Percentiles rank a stretch among this genome's conserved stretches.
phyloP scores from a whole-genome alignment of 495 filamentous ascomycete genomes.

The Evernia prunastri region DNA sequence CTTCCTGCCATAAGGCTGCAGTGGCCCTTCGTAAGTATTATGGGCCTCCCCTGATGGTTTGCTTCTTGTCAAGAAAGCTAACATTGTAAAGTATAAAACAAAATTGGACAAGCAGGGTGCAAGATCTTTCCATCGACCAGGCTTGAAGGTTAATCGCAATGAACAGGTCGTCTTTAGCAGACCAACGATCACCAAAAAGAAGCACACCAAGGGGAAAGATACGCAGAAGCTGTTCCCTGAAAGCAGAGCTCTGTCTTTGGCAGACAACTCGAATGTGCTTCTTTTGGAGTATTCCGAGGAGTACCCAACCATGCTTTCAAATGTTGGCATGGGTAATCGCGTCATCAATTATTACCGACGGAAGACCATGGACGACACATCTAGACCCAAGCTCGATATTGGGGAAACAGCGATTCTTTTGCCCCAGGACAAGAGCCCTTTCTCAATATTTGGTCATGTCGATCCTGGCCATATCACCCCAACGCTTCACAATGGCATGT shows the following conservation, averaged over 20 bases:
- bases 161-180: constrained; percentile 52
- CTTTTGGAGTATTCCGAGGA: constrained; percentile 96
- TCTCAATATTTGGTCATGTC: constrained; percentile 88
- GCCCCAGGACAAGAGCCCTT: constrained; percentile 90
- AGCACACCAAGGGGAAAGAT: constrained; percentile 68
- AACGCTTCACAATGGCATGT: constrained; percentile 91
- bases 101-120: constrained; percentile 72
- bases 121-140: constrained; percentile 84
- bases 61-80: constrained; percentile 1
- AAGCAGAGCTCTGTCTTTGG: constrained; percentile 69
- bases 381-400: constrained; percentile 67
- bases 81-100: constrained; percentile 59
- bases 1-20: constrained; percentile 83
- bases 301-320: constrained; percentile 81
- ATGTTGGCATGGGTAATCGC: constrained; percentile 93
- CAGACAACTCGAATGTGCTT: constrained; percentile 78
- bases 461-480: constrained; percentile 83
- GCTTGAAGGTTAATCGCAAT: constrained; percentile 50
- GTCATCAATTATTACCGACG: constrained; percentile 95
- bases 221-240: constrained; percentile 64
- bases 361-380: constrained; percentile 69
- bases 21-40: constrained; percentile 65
- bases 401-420: constrained; percentile 82
- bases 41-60: not conserved
- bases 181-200: constrained; percentile 66